Evolutionary conservation across 192 early-diverging fungal species (phyloP).

Genomic region (Anaeromyces robustus): DNA sequence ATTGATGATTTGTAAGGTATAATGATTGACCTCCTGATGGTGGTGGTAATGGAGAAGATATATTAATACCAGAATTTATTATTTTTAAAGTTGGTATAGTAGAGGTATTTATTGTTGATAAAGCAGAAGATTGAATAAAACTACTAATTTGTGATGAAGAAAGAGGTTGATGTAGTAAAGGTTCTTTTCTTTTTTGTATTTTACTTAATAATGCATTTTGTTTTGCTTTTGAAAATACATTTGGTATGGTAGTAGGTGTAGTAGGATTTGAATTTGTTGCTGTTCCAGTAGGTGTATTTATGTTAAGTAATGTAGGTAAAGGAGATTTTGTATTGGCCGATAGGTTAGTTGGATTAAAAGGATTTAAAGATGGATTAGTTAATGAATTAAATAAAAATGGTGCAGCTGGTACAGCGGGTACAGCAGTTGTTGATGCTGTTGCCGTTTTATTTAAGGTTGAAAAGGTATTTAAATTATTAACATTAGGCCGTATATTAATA

Average conservation of each 20-base stretch:
- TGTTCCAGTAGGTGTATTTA: neutral
- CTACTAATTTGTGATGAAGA: neutral
- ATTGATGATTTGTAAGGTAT: no score
- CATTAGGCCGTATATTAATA: neutral
- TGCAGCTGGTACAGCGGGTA: neutral
- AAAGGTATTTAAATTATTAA: neutral
- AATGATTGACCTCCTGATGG: no score
- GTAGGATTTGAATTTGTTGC: neutral
- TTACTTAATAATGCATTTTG: neutral
- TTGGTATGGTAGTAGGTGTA: neutral
- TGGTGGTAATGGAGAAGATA: no score
- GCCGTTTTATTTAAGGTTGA: neutral
- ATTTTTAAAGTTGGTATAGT: no score
- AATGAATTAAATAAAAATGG: neutral
- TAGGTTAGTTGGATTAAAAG: neutral
- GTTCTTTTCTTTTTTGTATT: neutral
- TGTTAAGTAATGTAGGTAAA: neutral
- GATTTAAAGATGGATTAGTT: neutral
- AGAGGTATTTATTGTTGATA: no score
- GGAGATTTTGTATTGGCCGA: neutral
- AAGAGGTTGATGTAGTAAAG: neutral
- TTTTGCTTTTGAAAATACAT: neutral
- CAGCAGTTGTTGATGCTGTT: neutral
- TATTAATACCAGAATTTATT: no score
- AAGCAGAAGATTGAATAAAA: neutral